Conservation (phyloP, 352 stramenopile species). For the Globisporangium canariense region DNA sequence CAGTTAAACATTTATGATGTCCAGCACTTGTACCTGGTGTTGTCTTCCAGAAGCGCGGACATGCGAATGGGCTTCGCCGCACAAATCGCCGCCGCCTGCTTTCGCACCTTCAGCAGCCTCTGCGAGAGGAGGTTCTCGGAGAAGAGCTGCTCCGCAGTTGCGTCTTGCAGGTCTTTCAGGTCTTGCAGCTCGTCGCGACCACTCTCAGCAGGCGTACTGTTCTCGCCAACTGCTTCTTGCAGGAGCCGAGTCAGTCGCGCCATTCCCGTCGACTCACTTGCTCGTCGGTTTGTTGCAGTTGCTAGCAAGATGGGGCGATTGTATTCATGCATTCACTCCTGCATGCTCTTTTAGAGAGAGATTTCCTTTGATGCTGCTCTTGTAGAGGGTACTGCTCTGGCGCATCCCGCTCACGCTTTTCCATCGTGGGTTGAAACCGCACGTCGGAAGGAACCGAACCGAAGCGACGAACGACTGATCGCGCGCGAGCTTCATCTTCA, state of each 20-base stretch:
- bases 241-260: constrained; percentile 35
- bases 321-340: background rate
- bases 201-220: background rate
- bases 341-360: constrained; percentile 7
- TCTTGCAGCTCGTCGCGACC: constrained; percentile 15
- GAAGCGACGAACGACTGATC: background rate
- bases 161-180: constrained; percentile 3
- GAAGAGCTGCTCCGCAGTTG: constrained; percentile 49
- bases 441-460: constrained; percentile 5
- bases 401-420: constrained; percentile 1
- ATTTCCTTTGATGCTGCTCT: constrained; percentile 3
- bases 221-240: background rate
- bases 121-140: constrained; percentile 43
- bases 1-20: background rate
- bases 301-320: background rate
- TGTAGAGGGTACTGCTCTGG: constrained; percentile 11
- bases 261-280: constrained; percentile 23
- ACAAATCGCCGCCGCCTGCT: constrained; percentile 33
- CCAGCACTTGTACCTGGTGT: constrained; percentile 2
- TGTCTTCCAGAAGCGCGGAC: constrained; percentile 21
- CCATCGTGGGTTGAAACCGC: constrained; percentile 12
- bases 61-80: constrained; percentile 33
- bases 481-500: background rate
- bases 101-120: constrained; percentile 18
- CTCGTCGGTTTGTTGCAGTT: background rate